phyloP scores from a whole-genome alignment of 2,329 filamentous ascomycete species.

The Talaromyces sp. region DNA sequence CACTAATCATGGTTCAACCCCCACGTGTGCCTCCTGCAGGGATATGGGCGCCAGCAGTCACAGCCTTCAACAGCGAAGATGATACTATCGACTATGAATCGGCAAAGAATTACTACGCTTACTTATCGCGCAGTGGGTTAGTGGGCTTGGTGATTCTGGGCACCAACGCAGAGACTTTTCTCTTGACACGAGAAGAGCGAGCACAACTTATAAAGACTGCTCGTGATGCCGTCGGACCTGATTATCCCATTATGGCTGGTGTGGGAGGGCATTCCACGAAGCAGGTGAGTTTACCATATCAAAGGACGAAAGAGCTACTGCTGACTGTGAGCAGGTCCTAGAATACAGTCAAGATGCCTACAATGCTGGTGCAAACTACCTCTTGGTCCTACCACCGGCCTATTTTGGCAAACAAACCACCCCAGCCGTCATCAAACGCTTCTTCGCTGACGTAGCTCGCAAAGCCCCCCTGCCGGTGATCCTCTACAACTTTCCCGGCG shows the following conservation, averaged over 20 bases:
- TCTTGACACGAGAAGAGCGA: conserved; percentile 58
- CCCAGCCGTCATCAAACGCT: conserved; percentile 54
- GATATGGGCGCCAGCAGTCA: conserved; percentile 53
- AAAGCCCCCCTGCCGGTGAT: conserved; percentile 55
- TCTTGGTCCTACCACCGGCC: conserved; percentile 58
- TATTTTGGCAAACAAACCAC: conserved; percentile 64
- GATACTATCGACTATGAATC: conserved; percentile 49
- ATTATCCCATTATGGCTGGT: conserved; percentile 60
- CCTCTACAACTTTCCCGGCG: conserved; percentile 66
- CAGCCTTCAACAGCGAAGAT: conserved; percentile 51
- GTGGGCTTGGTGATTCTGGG: conserved; percentile 53
- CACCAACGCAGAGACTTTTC: conserved; percentile 56
- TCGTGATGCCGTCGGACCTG: conserved; percentile 50
- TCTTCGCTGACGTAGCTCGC: conserved; percentile 57
- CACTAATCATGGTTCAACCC: conserved; percentile 8
- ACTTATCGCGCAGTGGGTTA: conserved; percentile 51
- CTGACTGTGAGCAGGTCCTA: conserved; percentile 29
- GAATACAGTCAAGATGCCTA: conserved; percentile 58
- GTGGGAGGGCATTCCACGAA: conserved; percentile 62
- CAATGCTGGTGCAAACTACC: conserved; percentile 59
- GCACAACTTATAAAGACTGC: conserved; percentile 55
- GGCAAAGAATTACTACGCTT: conserved; percentile 51
- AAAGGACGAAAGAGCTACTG: too few relatives aligned
- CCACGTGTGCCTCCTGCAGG: conserved; percentile 33
- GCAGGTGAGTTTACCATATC: conserved; percentile 45